Percentiles rank a stretch among this genome's conserved stretches.
Conservation (phyloP, 345 rosid species). For the Lumnitzera littorea region DNA sequence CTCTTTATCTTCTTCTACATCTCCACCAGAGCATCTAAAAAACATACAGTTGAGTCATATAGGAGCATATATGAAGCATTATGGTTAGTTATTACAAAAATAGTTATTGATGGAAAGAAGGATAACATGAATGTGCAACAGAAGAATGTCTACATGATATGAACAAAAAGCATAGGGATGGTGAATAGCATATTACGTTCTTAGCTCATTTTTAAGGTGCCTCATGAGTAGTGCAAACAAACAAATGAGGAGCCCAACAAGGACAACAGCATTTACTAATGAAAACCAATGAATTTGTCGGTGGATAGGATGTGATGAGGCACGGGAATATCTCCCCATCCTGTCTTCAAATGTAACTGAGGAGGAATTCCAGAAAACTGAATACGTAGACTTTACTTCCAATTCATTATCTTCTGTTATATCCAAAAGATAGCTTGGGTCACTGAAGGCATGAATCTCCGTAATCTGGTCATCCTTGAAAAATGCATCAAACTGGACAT, state of each 20-base stretch:
- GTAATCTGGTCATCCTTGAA: constrained; percentile 48
- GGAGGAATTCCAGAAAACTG: constrained; percentile 65
- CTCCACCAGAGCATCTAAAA: constrained; percentile 48
- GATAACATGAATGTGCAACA: no score
- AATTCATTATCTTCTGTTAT: constrained; percentile 50
- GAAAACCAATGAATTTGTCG: constrained; percentile 68
- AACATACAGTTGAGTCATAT: not conserved
- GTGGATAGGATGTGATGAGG: constrained; percentile 43
- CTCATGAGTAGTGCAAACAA: constrained; percentile 49
- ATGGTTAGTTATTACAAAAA: not conserved
- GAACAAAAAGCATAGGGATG: no score
- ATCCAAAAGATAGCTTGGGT: constrained; percentile 58
- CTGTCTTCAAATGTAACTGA: constrained; percentile 40
- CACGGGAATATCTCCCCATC: constrained; percentile 52
- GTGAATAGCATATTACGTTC: constrained; percentile 33
- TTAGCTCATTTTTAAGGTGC: constrained; percentile 58
- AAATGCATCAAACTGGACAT: constrained; percentile 53
- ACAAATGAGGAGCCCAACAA: constrained; percentile 47
- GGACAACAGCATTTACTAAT: constrained; percentile 43
- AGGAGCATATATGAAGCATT: not conserved
- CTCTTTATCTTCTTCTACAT: constrained; percentile 70
- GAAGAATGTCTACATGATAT: no score
- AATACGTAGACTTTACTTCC: constrained; percentile 66
- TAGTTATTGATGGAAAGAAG: not conserved
- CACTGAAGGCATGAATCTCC: constrained; percentile 52